Evolutionary conservation across 768 basidiomycete genomes (phyloP), one percentile per base, ranked within the genome.

Genomic region (Mycena metata): DNA sequence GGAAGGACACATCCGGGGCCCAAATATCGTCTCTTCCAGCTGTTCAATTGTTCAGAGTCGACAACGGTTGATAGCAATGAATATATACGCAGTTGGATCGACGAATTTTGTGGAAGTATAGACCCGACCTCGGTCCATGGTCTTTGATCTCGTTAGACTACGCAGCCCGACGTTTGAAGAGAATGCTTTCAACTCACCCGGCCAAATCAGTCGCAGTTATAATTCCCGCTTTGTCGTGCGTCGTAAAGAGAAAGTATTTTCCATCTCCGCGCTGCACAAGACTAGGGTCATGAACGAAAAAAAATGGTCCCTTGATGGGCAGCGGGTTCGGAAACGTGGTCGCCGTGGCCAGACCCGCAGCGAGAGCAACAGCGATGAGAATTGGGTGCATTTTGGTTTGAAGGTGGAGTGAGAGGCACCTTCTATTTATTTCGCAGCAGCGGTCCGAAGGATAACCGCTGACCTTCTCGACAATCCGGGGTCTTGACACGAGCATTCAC

Each of bases 211-310:
- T 43, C 10, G 63, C 68, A 10, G 59, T 69, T n/a, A 69, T 69
- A 39, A 69, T 69, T 6, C 63, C 68, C 19, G 68, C 63, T n/a
- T 69, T 69, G 68, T 65, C 59, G 52, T 69, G 68, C 45, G 68
- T 69, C 1, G 68, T 69, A 39, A 69, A 69, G 35, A 69, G 45
- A 35, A 69, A 69, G 45, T 69, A 69, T 35, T 65, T 69, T 7
- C 68, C 68, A 39, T 69, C 68, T 3, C 39, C 35, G 21, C 68
- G 68, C 26, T 69, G 63, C 16, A 69, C 63, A 17, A 65, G 63
- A 61, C 63, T 69, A 16, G 68, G 68, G 21, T 69, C 63, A 39
- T 64, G 68, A 17, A 69, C 68, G 16, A 69, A 69, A 50, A 69
- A 69, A 26, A 69, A 69, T 12, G 62, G 63, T 5, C 63, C 63